Percentiles rank a stretch among this genome's conserved stretches.
phyloP scores from a whole-genome alignment of 305 asterid species.

The Rubia tinctorum region DNA sequence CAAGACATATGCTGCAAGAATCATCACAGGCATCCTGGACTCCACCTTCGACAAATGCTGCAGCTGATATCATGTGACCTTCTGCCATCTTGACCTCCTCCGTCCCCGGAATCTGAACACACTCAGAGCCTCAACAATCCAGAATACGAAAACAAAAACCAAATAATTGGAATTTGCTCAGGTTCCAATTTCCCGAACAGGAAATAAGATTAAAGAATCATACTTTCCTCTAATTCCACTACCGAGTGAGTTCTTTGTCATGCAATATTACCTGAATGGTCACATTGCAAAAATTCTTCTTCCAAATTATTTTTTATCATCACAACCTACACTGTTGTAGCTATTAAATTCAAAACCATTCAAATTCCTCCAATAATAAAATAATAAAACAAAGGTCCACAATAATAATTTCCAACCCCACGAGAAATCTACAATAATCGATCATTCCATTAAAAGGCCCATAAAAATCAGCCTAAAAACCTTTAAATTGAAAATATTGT shows the following conservation, averaged over 20 bases:
- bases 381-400: background rate
- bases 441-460: background rate
- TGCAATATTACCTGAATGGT: background rate
- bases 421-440: background rate
- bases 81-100: conserved; percentile 49
- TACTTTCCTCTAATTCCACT: background rate
- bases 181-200: background rate
- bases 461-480: background rate
- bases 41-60: conserved; percentile 89
- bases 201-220: background rate
- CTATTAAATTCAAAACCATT: background rate
- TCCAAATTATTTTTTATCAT: no score
- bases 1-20: conserved; percentile 92
- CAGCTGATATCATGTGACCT: conserved; percentile 60
- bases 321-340: background rate
- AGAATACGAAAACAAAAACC: background rate
- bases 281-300: background rate
- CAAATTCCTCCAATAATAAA: background rate
- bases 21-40: conserved; percentile 86
- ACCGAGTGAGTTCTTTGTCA: background rate
- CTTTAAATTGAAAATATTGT: background rate
- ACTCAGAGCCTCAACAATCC: conserved; percentile 10
- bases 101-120: conserved; percentile 36
- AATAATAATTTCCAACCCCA: background rate
- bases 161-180: background rate